phyloP scores from a whole-genome alignment of 2,329 filamentous ascomycete genomes.

The Colletotrichum costaricense region DNA sequence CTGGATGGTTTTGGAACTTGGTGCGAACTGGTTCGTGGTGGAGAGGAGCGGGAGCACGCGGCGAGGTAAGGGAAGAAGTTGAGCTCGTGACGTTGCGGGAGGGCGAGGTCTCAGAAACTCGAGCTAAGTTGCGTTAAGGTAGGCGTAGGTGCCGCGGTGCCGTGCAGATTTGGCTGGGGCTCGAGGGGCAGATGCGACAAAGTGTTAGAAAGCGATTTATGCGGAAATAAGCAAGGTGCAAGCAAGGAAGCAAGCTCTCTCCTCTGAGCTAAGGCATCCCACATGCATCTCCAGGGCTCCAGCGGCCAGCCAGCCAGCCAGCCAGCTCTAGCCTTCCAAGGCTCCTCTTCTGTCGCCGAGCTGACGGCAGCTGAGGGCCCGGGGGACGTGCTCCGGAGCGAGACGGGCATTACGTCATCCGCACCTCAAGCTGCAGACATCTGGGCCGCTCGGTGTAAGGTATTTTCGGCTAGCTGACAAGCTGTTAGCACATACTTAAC shows the following conservation, averaged over 20 bases:
- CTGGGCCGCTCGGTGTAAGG: background rate
- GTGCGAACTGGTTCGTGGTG: background rate
- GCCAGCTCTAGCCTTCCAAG: no score
- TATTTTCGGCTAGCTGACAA: background rate
- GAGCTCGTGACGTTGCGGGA: slow-evolving; percentile 30
- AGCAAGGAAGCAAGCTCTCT: background rate
- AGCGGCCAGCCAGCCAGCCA: no score
- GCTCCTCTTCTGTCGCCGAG: background rate
- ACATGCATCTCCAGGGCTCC: background rate
- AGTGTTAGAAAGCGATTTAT: slow-evolving; percentile 15
- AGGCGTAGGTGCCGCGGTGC: slow-evolving; percentile 7
- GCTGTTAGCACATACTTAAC: background rate
- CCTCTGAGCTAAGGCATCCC: background rate
- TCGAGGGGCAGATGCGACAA: slow-evolving; percentile 17
- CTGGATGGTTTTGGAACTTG: background rate
- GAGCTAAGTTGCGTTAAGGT: background rate
- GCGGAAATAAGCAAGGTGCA: background rate
- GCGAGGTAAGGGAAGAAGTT: background rate
- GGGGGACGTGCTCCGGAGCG: slow-evolving; percentile 3
- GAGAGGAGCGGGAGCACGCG: slow-evolving; percentile 27
- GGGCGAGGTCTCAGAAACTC: slow-evolving; percentile 20
- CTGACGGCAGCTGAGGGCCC: background rate
- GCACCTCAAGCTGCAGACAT: background rate
- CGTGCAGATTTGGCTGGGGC: background rate
- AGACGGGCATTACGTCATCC: slow-evolving; percentile 20